Percentiles rank a stretch among this genome's conserved stretches.
phyloP scores from a whole-genome alignment of 768 basidiomycete genomes.

The Lanmaoa rubissima region DNA sequence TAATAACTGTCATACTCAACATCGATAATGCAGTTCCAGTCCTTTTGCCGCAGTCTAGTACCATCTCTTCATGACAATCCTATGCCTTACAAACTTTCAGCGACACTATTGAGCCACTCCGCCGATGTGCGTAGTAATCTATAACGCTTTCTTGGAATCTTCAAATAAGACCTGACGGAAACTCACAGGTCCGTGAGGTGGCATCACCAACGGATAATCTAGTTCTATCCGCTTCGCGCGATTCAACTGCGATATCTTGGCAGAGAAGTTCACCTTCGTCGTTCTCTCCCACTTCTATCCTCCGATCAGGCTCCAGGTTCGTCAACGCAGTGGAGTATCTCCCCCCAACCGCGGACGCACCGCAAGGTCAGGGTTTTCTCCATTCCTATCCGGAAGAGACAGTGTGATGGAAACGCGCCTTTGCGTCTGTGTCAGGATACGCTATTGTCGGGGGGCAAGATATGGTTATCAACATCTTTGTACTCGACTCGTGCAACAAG shows the following conservation, averaged over 20 bases:
- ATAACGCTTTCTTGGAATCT: neutral
- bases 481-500: conserved; percentile 49
- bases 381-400: neutral
- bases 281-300: conserved; percentile 54
- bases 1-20: neutral
- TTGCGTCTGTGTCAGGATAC: conserved; percentile 52
- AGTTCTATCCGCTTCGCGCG: conserved; percentile 88
- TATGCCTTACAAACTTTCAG: conserved; percentile 79
- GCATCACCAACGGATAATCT: conserved; percentile 72
- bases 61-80: neutral
- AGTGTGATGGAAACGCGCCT: neutral
- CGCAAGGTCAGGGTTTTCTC: conserved; percentile 53
- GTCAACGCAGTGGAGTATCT: conserved; percentile 83
- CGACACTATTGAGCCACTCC: conserved; percentile 65
- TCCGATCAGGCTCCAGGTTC: conserved; percentile 67
- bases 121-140: conserved; percentile 57
- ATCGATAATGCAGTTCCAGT: too few species aligned
- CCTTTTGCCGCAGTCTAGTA: neutral
- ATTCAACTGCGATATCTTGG: conserved; percentile 90
- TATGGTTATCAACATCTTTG: conserved; percentile 80
- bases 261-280: conserved; percentile 46
- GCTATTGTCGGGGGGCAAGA: conserved; percentile 89
- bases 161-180: conserved; percentile 18
- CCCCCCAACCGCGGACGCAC: conserved; percentile 62
- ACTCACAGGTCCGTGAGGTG: conserved; percentile 75